These are phyloP conservation scores for Yamadazyma taylorii DNA, from an alignment of 1,139 yeast genomes.

Conservation along the genomic window DNA sequence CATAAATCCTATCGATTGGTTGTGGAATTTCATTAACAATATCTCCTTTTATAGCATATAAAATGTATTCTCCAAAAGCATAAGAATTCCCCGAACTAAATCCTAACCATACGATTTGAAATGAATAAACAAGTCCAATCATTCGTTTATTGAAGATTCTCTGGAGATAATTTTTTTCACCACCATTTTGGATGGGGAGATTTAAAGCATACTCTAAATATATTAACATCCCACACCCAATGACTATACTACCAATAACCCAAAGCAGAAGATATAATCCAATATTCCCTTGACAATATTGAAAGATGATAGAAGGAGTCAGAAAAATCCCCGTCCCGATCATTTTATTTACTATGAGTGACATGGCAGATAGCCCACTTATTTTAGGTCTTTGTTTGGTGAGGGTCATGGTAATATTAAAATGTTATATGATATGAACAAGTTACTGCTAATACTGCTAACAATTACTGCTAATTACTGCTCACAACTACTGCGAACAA, in stretches of 20 bases:
- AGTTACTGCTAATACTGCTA: too few relatives aligned
- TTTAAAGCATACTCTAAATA: conserved; percentile 50
- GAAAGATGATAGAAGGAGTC: conserved; percentile 49
- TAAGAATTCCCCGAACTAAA: conserved; percentile 52
- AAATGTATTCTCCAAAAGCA: conserved; percentile 51
- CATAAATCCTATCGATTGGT: conserved; percentile 22
- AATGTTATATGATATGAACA: too few relatives aligned
- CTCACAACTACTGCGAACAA: too few relatives aligned
- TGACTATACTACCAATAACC: conserved; percentile 45
- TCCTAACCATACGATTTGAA: conserved; percentile 48
- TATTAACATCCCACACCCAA: conserved; percentile 47
- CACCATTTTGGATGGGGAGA: conserved; percentile 48
- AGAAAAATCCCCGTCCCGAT: conserved; percentile 53
- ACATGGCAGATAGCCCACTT: conserved; percentile 20
- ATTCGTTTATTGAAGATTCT: conserved; percentile 40
- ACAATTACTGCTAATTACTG: too few relatives aligned
- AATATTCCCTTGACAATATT: conserved; percentile 44
- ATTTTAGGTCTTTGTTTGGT: conserved; percentile 2
- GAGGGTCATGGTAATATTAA: neutral
- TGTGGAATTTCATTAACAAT: conserved; percentile 21
- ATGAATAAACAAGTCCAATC: conserved; percentile 45
- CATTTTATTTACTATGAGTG: conserved; percentile 50
- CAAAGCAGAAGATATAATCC: conserved; percentile 41
- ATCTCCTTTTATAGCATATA: conserved; percentile 33
- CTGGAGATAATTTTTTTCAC: conserved; percentile 51